Evolutionary conservation across 2,329 filamentous ascomycete genomes (phyloP).

Genomic region (Colletotrichum camelliae): DNA sequence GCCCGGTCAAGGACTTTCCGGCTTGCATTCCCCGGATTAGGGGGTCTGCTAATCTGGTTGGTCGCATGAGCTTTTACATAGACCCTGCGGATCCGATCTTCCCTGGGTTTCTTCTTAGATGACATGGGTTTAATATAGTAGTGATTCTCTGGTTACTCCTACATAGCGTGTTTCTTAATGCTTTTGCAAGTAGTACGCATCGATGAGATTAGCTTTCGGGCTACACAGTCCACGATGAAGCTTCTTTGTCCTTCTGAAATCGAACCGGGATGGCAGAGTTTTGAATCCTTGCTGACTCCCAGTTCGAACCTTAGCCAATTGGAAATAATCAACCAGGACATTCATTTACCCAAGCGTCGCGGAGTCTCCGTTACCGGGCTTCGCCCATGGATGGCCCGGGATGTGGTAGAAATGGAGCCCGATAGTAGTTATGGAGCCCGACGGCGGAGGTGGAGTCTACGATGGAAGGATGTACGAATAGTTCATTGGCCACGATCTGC

Average conservation of each 20-base stretch:
- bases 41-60: slow-evolving; percentile 3
- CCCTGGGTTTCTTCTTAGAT: slow-evolving; percentile 13
- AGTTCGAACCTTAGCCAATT: neutral
- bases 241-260: neutral
- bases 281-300: neutral
- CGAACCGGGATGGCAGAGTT: neutral
- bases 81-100: slow-evolving; percentile 4
- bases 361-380: neutral
- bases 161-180: neutral
- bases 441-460: neutral
- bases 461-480: neutral
- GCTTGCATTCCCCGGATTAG: slow-evolving; percentile 1
- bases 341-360: neutral
- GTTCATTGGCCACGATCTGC: neutral
- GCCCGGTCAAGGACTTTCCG: neutral
- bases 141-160: neutral
- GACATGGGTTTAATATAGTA: neutral
- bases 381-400: neutral
- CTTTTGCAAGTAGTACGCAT: neutral
- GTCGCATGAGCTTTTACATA: slow-evolving; percentile 7
- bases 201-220: neutral
- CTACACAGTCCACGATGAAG: neutral
- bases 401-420: neutral
- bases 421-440: neutral
- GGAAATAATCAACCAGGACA: neutral